Conservation (phyloP, 805 yeast species). For the Candida maesae region DNA sequence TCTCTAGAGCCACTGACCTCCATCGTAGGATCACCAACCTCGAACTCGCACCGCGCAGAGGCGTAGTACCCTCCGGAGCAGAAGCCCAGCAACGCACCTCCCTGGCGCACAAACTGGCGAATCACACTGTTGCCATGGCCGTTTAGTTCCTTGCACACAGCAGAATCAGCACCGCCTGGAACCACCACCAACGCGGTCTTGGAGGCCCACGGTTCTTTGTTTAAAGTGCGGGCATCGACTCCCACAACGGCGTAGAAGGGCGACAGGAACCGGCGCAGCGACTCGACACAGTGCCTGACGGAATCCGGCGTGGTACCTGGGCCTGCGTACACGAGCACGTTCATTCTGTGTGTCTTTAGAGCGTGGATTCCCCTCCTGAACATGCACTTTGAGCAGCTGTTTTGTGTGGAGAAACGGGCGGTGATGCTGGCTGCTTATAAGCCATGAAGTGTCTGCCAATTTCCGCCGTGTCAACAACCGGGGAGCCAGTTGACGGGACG, state of each 20-base stretch:
- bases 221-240: slow-evolving; percentile 57
- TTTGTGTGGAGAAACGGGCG: no score
- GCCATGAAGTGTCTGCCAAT: no score
- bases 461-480: no score
- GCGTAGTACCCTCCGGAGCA: slow-evolving; percentile 97
- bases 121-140: slow-evolving; percentile 65
- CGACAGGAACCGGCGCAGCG: slow-evolving; percentile 68
- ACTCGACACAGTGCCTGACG: slow-evolving; percentile 77
- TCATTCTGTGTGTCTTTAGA: no score
- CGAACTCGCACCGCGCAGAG: slow-evolving; percentile 74
- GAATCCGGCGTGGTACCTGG: slow-evolving; percentile 88
- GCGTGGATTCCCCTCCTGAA: no score
- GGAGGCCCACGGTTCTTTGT: slow-evolving; percentile 83
- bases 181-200: slow-evolving; percentile 77
- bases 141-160: slow-evolving; percentile 69
- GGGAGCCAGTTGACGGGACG: no score
- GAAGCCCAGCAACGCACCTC: slow-evolving; percentile 82
- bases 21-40: slow-evolving; percentile 60
- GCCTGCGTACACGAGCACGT: slow-evolving; percentile 68
- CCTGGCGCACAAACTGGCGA: slow-evolving; percentile 60
- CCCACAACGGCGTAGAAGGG: slow-evolving; percentile 86
- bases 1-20: slow-evolving; percentile 89
- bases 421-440: no score
- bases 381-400: no score
- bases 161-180: slow-evolving; percentile 98